Evolutionary conservation across 2,329 filamentous ascomycete species (phyloP).

Genomic region (Fusarium chlamydosporum): DNA sequence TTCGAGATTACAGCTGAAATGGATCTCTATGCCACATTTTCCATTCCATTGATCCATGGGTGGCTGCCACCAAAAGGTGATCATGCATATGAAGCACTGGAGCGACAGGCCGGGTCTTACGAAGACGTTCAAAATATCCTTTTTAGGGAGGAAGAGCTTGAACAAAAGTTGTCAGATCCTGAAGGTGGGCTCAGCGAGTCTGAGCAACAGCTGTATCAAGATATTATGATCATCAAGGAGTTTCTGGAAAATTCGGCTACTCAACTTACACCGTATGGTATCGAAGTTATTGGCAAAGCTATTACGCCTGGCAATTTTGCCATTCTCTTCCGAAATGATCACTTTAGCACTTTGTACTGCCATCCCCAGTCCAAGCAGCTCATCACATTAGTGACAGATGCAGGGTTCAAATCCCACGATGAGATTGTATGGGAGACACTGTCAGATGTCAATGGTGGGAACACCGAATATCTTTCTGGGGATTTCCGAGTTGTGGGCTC

Average conservation of each 20-base stretch:
- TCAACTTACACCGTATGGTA: slow-evolving; percentile 85
- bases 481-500: slow-evolving; percentile 89
- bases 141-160: slow-evolving; percentile 89
- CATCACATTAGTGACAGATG: slow-evolving; percentile 90
- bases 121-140: slow-evolving; percentile 93
- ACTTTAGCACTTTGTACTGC: slow-evolving; percentile 94
- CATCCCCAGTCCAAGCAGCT: slow-evolving; percentile 83
- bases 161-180: slow-evolving; percentile 74
- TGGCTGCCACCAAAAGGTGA: slow-evolving; percentile 84
- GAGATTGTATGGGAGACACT: slow-evolving; percentile 98
- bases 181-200: slow-evolving; percentile 71
- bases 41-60: slow-evolving; percentile 89
- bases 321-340: slow-evolving; percentile 96
- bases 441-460: slow-evolving; percentile 86
- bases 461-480: slow-evolving; percentile 87
- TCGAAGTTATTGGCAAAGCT: slow-evolving; percentile 78
- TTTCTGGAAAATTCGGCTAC: slow-evolving; percentile 87
- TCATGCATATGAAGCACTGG: slow-evolving; percentile 76
- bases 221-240: slow-evolving; percentile 85
- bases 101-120: slow-evolving; percentile 83
- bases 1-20: slow-evolving; percentile 93
- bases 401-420: slow-evolving; percentile 87
- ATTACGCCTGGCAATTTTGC: slow-evolving; percentile 84
- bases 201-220: slow-evolving; percentile 85
- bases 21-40: slow-evolving; percentile 90